These are phyloP conservation scores for Zea luxurians DNA, from an alignment of 176 grass and related monocot genomes.

Conservation along the genomic window DNA sequence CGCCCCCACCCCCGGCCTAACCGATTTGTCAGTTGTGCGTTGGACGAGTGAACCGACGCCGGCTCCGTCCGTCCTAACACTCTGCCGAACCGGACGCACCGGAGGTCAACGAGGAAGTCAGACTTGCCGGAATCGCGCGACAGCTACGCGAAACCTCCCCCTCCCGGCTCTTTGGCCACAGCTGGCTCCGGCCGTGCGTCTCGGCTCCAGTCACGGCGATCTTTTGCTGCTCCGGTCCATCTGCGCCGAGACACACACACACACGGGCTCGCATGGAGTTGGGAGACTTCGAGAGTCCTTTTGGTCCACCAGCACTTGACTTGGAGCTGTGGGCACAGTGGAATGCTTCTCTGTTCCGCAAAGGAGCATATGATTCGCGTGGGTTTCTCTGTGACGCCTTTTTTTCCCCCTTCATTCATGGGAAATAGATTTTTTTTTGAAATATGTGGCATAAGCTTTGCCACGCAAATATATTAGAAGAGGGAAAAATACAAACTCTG, in stretches of 20 bases:
- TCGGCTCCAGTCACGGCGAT: conserved; percentile 27
- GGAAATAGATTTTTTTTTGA: too few species aligned
- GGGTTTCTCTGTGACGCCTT: background rate
- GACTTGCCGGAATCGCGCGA: conserved; percentile 17
- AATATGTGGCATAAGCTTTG: too few species aligned
- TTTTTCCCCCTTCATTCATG: too few species aligned
- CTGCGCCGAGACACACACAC: background rate
- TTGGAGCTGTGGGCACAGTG: too few species aligned
- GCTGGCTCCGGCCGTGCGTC: background rate
- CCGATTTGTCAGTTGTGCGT: background rate
- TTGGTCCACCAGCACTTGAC: background rate
- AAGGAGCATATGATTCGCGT: conserved; percentile 3
- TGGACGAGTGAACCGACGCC: background rate
- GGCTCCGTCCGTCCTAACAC: conserved; percentile 28
- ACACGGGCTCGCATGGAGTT: background rate
- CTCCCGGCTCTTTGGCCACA: background rate
- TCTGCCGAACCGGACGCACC: conserved; percentile 33
- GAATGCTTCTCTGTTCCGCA: background rate
- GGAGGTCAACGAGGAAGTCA: background rate
- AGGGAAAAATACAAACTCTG: too few species aligned
- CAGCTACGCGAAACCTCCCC: background rate
- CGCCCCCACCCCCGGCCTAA: background rate
- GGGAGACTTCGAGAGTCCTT: background rate
- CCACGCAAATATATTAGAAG: too few species aligned
- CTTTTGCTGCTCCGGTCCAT: background rate